Base-by-base conservation (phyloP, 805 yeast species). In the Yarrowia phangngaensis region DNA sequence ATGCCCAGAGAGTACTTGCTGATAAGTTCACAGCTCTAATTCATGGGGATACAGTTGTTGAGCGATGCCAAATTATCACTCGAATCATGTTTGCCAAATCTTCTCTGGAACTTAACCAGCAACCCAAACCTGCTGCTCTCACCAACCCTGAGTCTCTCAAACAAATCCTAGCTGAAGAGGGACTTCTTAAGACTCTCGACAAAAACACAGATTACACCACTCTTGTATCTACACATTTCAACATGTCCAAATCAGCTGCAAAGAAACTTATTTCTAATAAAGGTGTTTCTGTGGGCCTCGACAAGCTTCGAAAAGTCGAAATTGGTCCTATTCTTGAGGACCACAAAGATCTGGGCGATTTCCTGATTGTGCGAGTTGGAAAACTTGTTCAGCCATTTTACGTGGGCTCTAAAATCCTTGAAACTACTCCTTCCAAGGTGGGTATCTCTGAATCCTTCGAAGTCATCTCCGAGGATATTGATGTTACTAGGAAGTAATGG, bases 1-100 rank as follows among this genome's bases (percentile, higher is more conserved):
- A 70, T 11, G 97, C 89, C 0, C 97, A 92, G 65, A 71, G 78
- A 35, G 62, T 80, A 0, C 71, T 92, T 22, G 97, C 97, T 0
- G 66, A 76, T 26, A 95, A 90, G 60, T 84, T 89, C 36, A 83
- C 90, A 6, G 95, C 87, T 58, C 70, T 92, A 58, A 72, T 92
- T 31, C 96, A 89, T 64, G 97, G 97, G 0, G 71, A 70, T 7
- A 90, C 8, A 89, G 95, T 3, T 70, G 74, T 19, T 75, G 78
- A 28, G 84, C 92, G 56, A 30, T 41, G 76, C n/a, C 35, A 78
- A 15, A 68, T 74, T 16, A 73, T 85, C 12, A 80, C 95, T 12
- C 74, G 80, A 5, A 73, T 84, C 47, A 61, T 88, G 29, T 88
- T 79, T 63, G 81, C 81, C 7, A 66, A 74, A 2, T 76, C 78